Evolutionary conservation across 306 rosid species (phyloP).

Genomic region (Sophora flavescens): DNA sequence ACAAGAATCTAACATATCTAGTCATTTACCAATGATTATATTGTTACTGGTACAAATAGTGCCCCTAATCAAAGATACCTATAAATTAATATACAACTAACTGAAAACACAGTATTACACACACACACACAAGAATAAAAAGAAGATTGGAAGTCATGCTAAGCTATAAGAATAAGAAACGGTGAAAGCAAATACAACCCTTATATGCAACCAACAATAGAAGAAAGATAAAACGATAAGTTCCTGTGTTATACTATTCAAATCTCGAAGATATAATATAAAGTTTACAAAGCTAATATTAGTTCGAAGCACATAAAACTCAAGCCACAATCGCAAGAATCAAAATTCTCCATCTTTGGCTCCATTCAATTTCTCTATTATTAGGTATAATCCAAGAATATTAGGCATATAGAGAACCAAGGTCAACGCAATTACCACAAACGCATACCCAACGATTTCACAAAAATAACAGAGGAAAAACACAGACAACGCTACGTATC

Average conservation of each 20-base stretch:
- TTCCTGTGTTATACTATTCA: neutral
- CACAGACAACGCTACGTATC: neutral
- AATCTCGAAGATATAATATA: neutral
- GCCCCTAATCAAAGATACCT: no score
- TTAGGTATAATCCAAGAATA: conserved; percentile 30
- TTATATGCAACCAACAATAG: neutral
- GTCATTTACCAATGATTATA: conserved; percentile 1
- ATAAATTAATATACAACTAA: no score
- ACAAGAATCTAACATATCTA: conserved; percentile 41
- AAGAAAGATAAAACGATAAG: neutral
- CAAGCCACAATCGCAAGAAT: conserved; percentile 31
- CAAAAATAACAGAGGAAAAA: neutral
- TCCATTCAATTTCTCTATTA: conserved; percentile 3
- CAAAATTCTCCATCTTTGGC: conserved; percentile 22
- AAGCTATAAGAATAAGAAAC: no score
- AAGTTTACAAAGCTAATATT: neutral
- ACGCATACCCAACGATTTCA: conserved; percentile 32
- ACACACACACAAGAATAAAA: no score
- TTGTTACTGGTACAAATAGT: neutral
- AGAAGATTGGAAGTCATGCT: no score
- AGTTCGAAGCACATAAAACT: conserved; percentile 32
- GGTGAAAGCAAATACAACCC: neutral
- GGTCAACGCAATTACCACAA: neutral
- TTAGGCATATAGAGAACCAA: conserved; percentile 14
- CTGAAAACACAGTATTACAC: no score